Evolutionary conservation across 805 yeast genomes (phyloP), one percentile per base, ranked within the genome.

Genomic region (Lipomyces yamadae): DNA sequence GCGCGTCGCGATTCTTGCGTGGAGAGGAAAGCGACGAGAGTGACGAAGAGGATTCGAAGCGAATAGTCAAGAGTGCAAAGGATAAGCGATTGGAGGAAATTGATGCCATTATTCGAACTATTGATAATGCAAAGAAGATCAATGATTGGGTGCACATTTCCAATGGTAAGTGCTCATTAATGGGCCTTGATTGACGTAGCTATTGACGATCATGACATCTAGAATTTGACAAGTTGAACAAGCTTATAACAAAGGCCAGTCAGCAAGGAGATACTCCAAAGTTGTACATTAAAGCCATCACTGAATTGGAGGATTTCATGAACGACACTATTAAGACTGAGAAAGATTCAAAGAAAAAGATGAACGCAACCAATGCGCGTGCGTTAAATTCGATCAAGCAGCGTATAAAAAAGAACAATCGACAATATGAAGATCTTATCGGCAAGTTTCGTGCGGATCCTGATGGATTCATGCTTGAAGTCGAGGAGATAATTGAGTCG

Each of bases 11-110:
- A 34, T 78, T 79, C 66, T 75, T 77, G 66, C 76, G 78, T 55
- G 80, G 78, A 39, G 81, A 75, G 34, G 76, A 75, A 56, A 77
- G 74, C 62, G 80, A 78, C 55, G 83, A 79, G 15, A 78, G 77
- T 35, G 83, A 80, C 62, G 91, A 86, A 65, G 94, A 89, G 66
- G 73, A 70, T 15, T 90, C 88, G 75, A 89, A 87, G 77, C 90
- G 88, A 72, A 92, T 92, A 54, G 97, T 94, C 73, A 93, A 91
- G 81, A 88, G 95, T 66, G 97, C 98, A 62, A 91, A 89, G 80
- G 98, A 93, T 72, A 95, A 94, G 82, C 83, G 92, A 68, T 78
- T 92, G 73, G 98, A 92, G 76, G 99, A 95, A 78, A 85, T 95
- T 81, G 88, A 85, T 73, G 82, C 82, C 33, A 79, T 85, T 42